A percentile compares a stretch with the other conserved stretches of the same genome.
Conservation (phyloP, 1,284 basidiomycete species). For the Ganoderma resinaceum region DNA sequence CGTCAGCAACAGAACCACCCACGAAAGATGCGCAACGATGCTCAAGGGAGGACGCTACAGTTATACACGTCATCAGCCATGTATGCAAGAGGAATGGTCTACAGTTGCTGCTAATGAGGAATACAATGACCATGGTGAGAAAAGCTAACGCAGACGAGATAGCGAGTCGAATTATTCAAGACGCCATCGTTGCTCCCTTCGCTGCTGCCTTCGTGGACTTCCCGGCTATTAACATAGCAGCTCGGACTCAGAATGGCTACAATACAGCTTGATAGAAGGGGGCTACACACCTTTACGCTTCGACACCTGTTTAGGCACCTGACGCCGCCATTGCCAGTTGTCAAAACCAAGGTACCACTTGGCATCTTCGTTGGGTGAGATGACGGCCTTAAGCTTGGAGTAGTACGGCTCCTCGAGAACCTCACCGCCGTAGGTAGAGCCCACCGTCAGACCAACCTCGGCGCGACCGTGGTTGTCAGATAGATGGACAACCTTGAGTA, state of each 20-base stretch:
- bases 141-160: background rate
- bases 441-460: background rate
- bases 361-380: constrained; percentile 4
- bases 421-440: background rate
- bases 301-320: background rate
- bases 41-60: too few species aligned
- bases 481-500: background rate
- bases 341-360: background rate
- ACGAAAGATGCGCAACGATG: too few species aligned
- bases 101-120: too few species aligned
- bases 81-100: too few species aligned
- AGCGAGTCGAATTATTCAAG: background rate
- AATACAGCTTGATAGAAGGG: background rate
- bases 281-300: background rate
- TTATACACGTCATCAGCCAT: too few species aligned
- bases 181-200: background rate
- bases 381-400: background rate
- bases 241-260: background rate
- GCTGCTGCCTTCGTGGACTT: background rate
- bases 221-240: background rate
- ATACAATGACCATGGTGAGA: background rate
- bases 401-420: background rate
- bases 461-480: background rate
- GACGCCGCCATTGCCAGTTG: background rate
- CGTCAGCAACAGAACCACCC: too few species aligned